Conservation (phyloP, 108 stramenopile genomes). For the Asterionellopsis glacialis region DNA sequence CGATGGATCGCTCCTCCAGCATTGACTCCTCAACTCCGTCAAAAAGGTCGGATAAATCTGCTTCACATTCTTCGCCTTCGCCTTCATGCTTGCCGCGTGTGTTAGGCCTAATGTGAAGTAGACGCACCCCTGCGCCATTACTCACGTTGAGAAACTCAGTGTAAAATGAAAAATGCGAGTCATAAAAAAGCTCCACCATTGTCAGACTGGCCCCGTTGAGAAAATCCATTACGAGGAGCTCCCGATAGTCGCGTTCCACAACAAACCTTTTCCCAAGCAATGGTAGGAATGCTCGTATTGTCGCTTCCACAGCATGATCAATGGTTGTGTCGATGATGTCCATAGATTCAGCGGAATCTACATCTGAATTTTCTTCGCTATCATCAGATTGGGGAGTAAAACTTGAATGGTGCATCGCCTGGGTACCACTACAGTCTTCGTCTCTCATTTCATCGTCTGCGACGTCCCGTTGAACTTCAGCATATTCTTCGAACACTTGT, state of each 20-base stretch:
- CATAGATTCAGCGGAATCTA: conserved; percentile 28
- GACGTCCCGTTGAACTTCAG: neutral
- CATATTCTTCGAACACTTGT: conserved; percentile 11
- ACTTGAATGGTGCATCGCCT: too few relatives aligned
- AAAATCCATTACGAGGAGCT: conserved; percentile 6
- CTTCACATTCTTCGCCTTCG: neutral
- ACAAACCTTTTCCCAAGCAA: conserved; percentile 9
- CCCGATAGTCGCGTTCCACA: neutral
- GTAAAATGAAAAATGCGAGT: conserved; percentile 17
- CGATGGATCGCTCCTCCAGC: conserved; percentile 1
- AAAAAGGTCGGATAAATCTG: neutral
- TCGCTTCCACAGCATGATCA: conserved; percentile 35
- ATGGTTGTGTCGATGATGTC: conserved; percentile 34
- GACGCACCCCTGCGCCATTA: conserved; percentile 35
- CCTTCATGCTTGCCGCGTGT: neutral
- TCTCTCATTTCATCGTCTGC: neutral
- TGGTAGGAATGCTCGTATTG: conserved; percentile 21
- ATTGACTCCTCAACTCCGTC: conserved; percentile 5
- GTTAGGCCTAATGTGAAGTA: conserved; percentile 3
- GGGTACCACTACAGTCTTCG: too few relatives aligned
- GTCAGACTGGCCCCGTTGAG: conserved; percentile 19
- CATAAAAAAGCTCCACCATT: conserved; percentile 36
- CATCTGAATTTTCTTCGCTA: conserved; percentile 3
- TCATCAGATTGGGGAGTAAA: neutral
- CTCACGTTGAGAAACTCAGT: conserved; percentile 19